Percentiles rank a stretch among this genome's conserved stretches.
Conservation (phyloP, 768 basidiomycete genomes). For the Serendipita sp. region DNA sequence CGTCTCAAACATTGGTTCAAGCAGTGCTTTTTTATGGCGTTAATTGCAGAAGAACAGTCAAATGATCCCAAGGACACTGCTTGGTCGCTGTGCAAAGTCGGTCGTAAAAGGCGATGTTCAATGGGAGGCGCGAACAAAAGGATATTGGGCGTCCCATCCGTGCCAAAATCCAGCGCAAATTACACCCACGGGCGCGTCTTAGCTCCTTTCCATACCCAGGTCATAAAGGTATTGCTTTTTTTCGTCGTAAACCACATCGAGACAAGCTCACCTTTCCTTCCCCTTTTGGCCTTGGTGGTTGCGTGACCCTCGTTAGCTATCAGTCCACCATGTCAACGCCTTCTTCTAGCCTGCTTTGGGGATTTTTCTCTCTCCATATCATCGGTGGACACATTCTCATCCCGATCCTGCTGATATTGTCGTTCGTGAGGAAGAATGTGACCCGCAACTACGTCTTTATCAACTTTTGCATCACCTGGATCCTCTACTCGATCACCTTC, state of each 20-base stretch:
- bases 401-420: not conserved
- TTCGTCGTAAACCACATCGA: not conserved
- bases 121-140: no score
- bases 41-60: no score
- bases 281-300: not conserved
- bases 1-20: no score
- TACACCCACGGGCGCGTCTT: not conserved
- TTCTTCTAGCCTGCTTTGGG: not conserved
- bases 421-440: not conserved
- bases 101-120: not conserved
- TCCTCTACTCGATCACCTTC: not conserved
- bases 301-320: not conserved
- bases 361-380: not conserved
- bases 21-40: no score
- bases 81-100: not conserved
- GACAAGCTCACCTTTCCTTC: not conserved
- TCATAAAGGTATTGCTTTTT: not conserved
- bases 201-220: not conserved
- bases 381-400: not conserved
- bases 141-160: no score
- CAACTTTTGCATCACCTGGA: conserved; percentile 1
- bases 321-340: not conserved
- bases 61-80: not conserved
- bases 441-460: not conserved
- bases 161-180: no score